These are phyloP conservation scores for Fragosphaeria purpurea DNA, from an alignment of 2,329 filamentous ascomycete species.

Conservation along the genomic window DNA sequence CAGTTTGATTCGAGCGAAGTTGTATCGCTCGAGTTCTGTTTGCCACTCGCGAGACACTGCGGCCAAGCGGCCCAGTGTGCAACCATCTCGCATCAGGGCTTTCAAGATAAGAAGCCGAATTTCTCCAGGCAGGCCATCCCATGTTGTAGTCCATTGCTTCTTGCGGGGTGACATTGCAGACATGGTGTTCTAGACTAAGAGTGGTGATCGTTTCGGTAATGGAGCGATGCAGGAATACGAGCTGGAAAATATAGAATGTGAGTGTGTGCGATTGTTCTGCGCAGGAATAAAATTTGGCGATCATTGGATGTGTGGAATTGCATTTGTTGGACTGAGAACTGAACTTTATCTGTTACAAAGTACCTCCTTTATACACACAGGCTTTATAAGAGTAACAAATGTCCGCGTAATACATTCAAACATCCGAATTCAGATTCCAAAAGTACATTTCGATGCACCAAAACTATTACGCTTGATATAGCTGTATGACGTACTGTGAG, in stretches of 20 bases:
- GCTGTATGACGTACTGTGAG: too few species aligned
- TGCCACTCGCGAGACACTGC: constrained; percentile 21
- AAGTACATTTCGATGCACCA: too few species aligned
- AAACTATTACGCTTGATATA: too few species aligned
- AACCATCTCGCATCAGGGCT: constrained; percentile 14
- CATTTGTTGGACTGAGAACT: too few species aligned
- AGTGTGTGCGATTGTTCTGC: neutral
- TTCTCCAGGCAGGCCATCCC: constrained; percentile 15
- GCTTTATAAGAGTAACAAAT: too few species aligned
- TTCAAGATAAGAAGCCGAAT: constrained; percentile 18
- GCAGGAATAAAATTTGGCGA: neutral
- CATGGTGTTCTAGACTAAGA: constrained; percentile 9
- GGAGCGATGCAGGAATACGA: constrained; percentile 6
- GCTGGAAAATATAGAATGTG: neutral
- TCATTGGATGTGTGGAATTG: neutral
- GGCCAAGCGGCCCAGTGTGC: constrained; percentile 10
- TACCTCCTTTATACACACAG: too few species aligned
- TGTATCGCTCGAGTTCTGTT: constrained; percentile 18
- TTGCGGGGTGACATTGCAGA: constrained; percentile 9
- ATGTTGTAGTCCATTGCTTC: constrained; percentile 9
- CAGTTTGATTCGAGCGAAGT: constrained; percentile 21
- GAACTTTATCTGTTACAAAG: too few species aligned
- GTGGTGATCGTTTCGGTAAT: constrained; percentile 1
- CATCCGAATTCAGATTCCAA: too few species aligned
- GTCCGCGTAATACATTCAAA: too few species aligned